phyloP scores from a whole-genome alignment of 306 rosid genomes.

The Albizia julibrissin region DNA sequence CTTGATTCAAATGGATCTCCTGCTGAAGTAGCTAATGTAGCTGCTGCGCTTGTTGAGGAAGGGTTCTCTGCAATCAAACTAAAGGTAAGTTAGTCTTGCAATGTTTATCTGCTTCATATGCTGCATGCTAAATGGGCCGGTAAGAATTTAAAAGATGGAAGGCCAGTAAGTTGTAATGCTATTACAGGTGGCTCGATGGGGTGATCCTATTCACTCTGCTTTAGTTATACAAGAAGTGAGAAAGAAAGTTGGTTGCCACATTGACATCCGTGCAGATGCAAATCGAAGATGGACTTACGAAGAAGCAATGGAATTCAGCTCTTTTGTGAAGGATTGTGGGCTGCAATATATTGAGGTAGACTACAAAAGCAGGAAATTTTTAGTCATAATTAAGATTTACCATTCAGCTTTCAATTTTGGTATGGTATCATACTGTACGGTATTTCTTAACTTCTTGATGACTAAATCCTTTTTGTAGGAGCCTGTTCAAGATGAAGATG shows the following conservation, averaged over 20 bases:
- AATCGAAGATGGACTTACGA: conserved; percentile 84
- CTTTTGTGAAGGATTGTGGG: conserved; percentile 72
- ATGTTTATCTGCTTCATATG: conserved; percentile 22
- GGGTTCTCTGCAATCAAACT: conserved; percentile 89
- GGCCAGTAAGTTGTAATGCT: conserved; percentile 28
- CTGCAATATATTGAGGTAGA: conserved; percentile 90
- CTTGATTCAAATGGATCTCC: conserved; percentile 72
- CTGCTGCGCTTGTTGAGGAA: conserved; percentile 65
- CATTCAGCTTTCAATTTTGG: conserved; percentile 10
- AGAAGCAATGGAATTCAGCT: conserved; percentile 84
- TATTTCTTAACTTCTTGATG: conserved; percentile 19
- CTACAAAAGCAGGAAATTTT: conserved; percentile 5
- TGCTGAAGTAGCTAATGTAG: conserved; percentile 71
- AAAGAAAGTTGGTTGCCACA: conserved; percentile 68
- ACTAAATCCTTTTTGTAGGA: conserved; percentile 59
- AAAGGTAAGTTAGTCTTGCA: conserved; percentile 54
- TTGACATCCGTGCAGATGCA: conserved; percentile 86
- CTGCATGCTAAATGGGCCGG: conserved; percentile 25
- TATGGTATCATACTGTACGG: background rate
- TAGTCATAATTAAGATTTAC: conserved; percentile 1
- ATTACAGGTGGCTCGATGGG: conserved; percentile 74
- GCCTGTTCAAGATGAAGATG: conserved; percentile 78
- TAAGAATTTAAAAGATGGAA: conserved; percentile 24
- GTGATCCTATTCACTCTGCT: conserved; percentile 73
- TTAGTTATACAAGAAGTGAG: conserved; percentile 72